Evolutionary conservation across 441 rosid genomes (phyloP).

Genomic region (Pelargonium myrrhifolium): DNA sequence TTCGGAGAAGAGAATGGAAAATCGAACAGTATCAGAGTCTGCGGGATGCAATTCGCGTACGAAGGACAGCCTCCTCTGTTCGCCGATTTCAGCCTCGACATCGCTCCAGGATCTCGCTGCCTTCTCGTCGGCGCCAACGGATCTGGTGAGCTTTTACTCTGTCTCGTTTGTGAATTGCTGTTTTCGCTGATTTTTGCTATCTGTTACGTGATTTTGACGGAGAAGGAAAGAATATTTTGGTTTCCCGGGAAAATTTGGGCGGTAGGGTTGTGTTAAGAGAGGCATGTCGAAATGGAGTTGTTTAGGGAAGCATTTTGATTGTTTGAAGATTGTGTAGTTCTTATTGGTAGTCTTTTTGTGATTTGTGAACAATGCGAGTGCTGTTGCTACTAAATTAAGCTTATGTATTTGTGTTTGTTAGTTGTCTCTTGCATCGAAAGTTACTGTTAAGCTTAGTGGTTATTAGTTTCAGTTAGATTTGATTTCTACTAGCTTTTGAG

Average conservation of each 20-base stretch:
- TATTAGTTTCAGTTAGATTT: not conserved
- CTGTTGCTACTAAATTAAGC: not conserved
- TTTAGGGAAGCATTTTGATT: no score
- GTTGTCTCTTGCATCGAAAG: not conserved
- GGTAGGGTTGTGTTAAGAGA: not conserved
- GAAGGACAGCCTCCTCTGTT: conserved; percentile 52
- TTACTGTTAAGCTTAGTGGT: not conserved
- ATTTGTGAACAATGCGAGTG: not conserved
- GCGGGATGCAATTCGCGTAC: conserved; percentile 84
- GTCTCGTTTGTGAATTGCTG: not conserved
- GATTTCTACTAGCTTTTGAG: not conserved
- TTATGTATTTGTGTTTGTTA: not conserved
- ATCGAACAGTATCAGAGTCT: conserved; percentile 42
- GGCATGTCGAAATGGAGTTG: no score
- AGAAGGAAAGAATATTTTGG: not conserved
- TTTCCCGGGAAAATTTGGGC: not conserved
- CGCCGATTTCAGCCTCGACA: conserved; percentile 61
- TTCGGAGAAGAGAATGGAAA: conserved; percentile 20
- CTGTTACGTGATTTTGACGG: not conserved
- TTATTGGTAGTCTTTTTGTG: not conserved
- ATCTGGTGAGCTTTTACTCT: conserved; percentile 44
- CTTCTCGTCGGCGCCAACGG: conserved; percentile 95
- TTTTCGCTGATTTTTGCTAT: not conserved
- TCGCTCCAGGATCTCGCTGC: conserved; percentile 82
- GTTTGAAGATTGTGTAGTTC: not conserved